Base-by-base conservation (phyloP, 106 monocot genomes). In the Iris macrosiphon region DNA sequence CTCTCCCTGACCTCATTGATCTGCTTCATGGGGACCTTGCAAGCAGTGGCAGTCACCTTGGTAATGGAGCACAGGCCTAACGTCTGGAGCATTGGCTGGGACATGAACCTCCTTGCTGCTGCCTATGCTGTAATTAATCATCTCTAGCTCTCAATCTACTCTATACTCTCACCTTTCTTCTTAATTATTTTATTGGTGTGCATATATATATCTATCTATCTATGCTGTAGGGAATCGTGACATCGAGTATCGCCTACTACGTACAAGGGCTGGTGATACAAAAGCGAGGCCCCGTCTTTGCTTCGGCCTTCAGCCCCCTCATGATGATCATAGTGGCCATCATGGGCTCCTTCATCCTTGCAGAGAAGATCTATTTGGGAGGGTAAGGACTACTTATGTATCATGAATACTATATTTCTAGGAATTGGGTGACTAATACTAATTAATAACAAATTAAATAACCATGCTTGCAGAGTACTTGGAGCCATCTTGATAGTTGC, bases 21-120 rank as follows among this genome's bases (percentile, higher is more conserved):
- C 13, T 96, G 95, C 74, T 89, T 82, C 42, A 61, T 96, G 70
- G 95, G 95, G 21, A 96, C 95, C 8, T 65, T 96, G 14, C 95
- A 96, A 73, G 82, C 90, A 60, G 74, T 75, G 52, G 96, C 64
- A 10, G 90, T 90, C 62, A 83, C 90, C 46, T 60, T 98, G 18
- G 77, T 75, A 13, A 76, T 90, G 96, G 89, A 98, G 69, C 76
- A 69, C 65, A 74, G 67, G 39, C 52, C 55, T 15, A 75, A 79
- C 3, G 80, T 38, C 7, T 98, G 96, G 96, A 55, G 18, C 45
- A 83, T 98, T 16, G 96, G 96, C 22, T 98, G 71, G 52, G 90
- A 98, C 72, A 80, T 98, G 73, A 87, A 98, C 80, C 89, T 98
- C 49, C 86, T 98, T 55, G 85, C 96, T n/a, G 96, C 96, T 35